Evolutionary conservation across 2,329 filamentous ascomycete species (phyloP), one percentile per base, ranked within the genome.

Genomic region (Paecilomyces variotii): DNA sequence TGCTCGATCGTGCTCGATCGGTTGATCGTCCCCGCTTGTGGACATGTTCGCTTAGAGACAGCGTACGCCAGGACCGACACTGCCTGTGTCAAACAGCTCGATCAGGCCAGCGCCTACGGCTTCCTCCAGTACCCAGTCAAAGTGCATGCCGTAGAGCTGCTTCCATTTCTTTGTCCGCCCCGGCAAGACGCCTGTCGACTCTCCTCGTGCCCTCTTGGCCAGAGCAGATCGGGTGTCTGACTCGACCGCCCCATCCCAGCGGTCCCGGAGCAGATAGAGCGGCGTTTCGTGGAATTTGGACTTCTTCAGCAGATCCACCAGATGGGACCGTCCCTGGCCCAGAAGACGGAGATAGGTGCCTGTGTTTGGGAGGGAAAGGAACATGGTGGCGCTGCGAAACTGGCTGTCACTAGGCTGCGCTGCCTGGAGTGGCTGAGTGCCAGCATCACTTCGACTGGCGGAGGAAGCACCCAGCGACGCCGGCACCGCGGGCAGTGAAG

Each of bases 81-180:
- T 85, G 19, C 84, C 80, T 4, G 84, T 87, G 64, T 86, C 81
- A 64, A 87, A 87, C 6, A 84, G 65, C 70, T 87, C 84, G 10
- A 87, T 74, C 27, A 85, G 65, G 2, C 85, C 85, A 25, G 81
- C 80, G 0, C 85, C 84, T 14, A 87, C 67, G 60, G 82, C 82
- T 66, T 87, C 84, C 60, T 83, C 83, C 39, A 87, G 63, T 7
- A 82, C 76, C 83, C 83, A 87, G 30, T 82, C 80, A 63, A 87
- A 87, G 27, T 74, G 72, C 71, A 86, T 71, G 0, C 85, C 85
- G 62, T 81, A 80, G 52, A 86, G 80, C 11, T 78, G 73, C 65
- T 79, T 84, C 84, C 85, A 87, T 67, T 85, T 86, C 71, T 82
- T 85, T 14, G 84, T 87, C 64, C 79, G 78, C 0, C 83, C 83